Evolutionary conservation across 2,329 filamentous ascomycete species (phyloP).

Genomic region (Alternaria ventricosa): DNA sequence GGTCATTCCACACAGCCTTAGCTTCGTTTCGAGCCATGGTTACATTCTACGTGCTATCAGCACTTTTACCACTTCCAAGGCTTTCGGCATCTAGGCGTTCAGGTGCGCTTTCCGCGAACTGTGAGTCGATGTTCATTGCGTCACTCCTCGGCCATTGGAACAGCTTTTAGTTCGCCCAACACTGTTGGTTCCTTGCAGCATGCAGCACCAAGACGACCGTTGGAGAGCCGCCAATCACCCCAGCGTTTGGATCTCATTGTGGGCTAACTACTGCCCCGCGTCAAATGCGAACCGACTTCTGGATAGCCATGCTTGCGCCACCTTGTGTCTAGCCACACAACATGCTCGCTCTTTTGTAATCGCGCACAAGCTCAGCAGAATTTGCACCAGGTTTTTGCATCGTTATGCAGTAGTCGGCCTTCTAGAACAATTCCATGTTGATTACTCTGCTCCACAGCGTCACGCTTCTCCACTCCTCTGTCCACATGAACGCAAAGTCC

Average conservation of each 20-base stretch:
- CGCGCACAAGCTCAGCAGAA: neutral
- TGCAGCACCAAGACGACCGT: neutral
- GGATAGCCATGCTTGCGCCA: neutral
- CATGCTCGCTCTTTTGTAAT: neutral
- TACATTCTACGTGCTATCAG: neutral
- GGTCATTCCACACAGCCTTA: conserved; percentile 3
- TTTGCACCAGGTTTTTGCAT: conserved; percentile 4
- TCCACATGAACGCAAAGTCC: neutral
- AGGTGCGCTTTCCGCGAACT: neutral
- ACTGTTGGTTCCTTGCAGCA: neutral
- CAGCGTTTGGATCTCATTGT: neutral
- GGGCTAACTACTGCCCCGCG: neutral
- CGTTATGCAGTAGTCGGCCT: conserved; percentile 8
- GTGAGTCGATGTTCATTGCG: neutral
- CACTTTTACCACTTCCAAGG: neutral
- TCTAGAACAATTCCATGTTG: conserved; percentile 10
- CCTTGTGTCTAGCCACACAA: neutral
- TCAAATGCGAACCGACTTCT: neutral
- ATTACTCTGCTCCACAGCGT: conserved; percentile 7
- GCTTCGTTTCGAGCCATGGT: neutral
- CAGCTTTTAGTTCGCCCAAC: neutral
- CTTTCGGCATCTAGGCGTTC: neutral
- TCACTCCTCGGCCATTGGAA: neutral
- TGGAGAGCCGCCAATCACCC: neutral
- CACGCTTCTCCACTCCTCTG: neutral